phyloP scores from a whole-genome alignment of 2,329 filamentous ascomycete genomes.

The Hypoxylon sp. region DNA sequence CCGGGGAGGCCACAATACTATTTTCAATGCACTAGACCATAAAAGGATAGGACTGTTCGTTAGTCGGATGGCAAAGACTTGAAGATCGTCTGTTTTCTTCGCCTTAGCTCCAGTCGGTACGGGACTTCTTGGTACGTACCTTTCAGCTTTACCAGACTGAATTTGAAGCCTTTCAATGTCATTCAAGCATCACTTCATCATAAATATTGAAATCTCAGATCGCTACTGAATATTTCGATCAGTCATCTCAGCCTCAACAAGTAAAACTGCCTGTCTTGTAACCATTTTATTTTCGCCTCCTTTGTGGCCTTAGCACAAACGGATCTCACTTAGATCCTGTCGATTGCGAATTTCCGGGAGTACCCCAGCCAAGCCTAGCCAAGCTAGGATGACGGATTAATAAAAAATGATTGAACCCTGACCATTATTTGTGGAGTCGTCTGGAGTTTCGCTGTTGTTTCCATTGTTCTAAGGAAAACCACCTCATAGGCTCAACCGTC shows the following conservation, averaged over 20 bases:
- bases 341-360: constrained; percentile 47
- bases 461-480: constrained; percentile 47
- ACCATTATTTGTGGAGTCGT: constrained; percentile 46
- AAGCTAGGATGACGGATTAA: constrained; percentile 45
- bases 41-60: constrained; percentile 35
- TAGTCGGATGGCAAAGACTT: constrained; percentile 42
- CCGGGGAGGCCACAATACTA: constrained; percentile 39
- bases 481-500: constrained; percentile 50
- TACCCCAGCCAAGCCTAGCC: constrained; percentile 43
- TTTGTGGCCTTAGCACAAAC: constrained; percentile 32
- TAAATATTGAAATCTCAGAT: constrained; percentile 1
- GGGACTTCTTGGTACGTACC: constrained; percentile 30
- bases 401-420: constrained; percentile 42
- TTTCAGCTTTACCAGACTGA: constrained; percentile 23
- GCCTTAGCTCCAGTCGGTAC: constrained; percentile 40
- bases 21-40: constrained; percentile 47
- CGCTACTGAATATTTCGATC: neutral
- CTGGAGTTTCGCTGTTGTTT: constrained; percentile 53
- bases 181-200: constrained; percentile 1
- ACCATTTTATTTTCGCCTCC: neutral
- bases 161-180: constrained; percentile 30
- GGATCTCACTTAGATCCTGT: constrained; percentile 47
- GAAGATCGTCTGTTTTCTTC: constrained; percentile 45
- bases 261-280: neutral
- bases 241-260: neutral